These are phyloP conservation scores for Myochromella boudieri DNA, from an alignment of 768 basidiomycete genomes.

Conservation along the genomic window DNA sequence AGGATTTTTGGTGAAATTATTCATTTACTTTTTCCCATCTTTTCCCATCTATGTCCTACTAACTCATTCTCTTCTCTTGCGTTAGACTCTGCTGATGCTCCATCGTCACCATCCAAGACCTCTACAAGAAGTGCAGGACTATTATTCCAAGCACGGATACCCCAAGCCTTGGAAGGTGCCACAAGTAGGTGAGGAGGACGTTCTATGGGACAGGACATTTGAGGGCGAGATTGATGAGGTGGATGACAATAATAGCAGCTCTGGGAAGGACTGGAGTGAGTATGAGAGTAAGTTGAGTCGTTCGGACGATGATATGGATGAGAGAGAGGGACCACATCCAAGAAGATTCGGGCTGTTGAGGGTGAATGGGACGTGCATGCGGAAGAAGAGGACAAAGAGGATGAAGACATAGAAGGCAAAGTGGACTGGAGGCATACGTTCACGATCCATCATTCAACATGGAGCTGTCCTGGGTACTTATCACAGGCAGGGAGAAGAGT, in stretches of 20 bases:
- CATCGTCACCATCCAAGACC: conserved; percentile 18
- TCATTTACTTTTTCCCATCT: background rate
- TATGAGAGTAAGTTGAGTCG: conserved; percentile 22
- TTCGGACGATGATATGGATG: conserved; percentile 9
- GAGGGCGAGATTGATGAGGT: background rate
- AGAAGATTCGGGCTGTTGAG: background rate
- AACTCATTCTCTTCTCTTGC: background rate
- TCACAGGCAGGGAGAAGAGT: too few relatives aligned
- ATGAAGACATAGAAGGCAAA: conserved; percentile 32
- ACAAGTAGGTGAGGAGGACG: background rate
- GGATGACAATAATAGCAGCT: conserved; percentile 2
- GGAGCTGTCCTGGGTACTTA: conserved; percentile 29
- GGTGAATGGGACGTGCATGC: background rate
- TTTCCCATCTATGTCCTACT: background rate
- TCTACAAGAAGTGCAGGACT: conserved; percentile 24
- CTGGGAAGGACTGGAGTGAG: conserved; percentile 23
- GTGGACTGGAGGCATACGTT: conserved; percentile 30
- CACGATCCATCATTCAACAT: conserved; percentile 37
- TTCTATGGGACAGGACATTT: background rate
- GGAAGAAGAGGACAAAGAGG: conserved; percentile 23
- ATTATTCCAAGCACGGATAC: conserved; percentile 17
- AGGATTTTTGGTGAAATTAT: conserved; percentile 9
- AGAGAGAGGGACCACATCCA: too few relatives aligned
- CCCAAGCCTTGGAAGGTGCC: conserved; percentile 14
- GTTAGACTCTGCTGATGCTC: conserved; percentile 19